Conservation (phyloP, 441 rosid species). For the Dalechampia spathulata region DNA sequence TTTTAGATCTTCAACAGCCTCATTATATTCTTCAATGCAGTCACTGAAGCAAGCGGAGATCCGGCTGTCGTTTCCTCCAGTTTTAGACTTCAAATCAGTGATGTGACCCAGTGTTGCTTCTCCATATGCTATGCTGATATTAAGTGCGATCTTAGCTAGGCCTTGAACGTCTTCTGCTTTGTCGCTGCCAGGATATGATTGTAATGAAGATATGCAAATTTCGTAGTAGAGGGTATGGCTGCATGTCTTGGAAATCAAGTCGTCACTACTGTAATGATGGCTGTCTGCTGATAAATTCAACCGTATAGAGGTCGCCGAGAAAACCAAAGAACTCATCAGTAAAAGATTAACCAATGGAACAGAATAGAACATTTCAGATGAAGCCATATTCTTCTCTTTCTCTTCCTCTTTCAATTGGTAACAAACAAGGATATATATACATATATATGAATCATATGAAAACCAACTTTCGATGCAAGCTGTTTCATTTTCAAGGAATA, state of each 20-base stretch:
- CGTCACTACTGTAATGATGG: neutral
- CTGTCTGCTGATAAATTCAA: neutral
- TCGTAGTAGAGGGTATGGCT: constrained; percentile 12
- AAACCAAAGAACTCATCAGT: neutral
- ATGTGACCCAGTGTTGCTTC: constrained; percentile 5
- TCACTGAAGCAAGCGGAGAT: constrained; percentile 4
- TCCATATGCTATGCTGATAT: constrained; percentile 5
- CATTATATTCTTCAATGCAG: constrained; percentile 5
- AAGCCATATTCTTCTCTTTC: constrained; percentile 5
- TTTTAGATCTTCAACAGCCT: constrained; percentile 12
- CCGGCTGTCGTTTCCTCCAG: neutral
- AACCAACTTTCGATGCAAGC: too few relatives aligned
- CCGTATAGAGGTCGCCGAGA: neutral
- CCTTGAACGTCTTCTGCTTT: constrained; percentile 17
- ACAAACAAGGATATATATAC: neutral
- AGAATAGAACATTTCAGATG: neutral
- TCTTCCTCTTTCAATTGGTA: neutral
- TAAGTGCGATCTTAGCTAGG: constrained; percentile 16
- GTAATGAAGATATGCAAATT: constrained; percentile 11
- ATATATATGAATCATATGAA: too few relatives aligned
- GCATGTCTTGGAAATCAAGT: constrained; percentile 17
- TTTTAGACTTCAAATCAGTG: neutral
- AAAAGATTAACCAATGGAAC: neutral
- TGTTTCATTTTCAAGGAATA: too few relatives aligned
- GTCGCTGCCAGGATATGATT: constrained; percentile 16